Percentiles rank a stretch among this genome's conserved stretches.
Conservation (phyloP, 78 protist species). For the Cavenderia fasciculata region DNA sequence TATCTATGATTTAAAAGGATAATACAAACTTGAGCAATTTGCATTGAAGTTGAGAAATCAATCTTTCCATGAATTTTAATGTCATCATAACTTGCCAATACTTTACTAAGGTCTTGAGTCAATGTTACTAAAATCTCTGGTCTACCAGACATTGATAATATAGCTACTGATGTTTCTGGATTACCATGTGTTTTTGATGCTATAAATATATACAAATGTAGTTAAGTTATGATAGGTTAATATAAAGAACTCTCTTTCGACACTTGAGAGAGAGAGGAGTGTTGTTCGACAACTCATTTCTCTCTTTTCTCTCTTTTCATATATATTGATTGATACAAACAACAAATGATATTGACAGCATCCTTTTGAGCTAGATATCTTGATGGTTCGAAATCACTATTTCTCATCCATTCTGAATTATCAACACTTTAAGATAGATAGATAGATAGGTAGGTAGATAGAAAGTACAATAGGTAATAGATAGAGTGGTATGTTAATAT, state of each 20-base stretch:
- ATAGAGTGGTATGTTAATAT: neutral
- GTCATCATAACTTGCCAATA: slow-evolving; percentile 42
- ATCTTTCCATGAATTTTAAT: slow-evolving; percentile 22
- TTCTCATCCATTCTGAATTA: slow-evolving; percentile 94
- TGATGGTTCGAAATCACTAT: slow-evolving; percentile 91
- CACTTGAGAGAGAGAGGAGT: no score
- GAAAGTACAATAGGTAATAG: neutral
- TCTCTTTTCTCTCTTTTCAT: no score
- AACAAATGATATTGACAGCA: slow-evolving; percentile 86
- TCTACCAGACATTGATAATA: slow-evolving; percentile 85
- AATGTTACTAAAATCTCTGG: slow-evolving; percentile 85
- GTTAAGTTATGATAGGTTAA: no score
- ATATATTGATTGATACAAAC: slow-evolving; percentile 1
- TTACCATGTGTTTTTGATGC: slow-evolving; percentile 81
- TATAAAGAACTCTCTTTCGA: no score
- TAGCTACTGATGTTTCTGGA: slow-evolving; percentile 86
- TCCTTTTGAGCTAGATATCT: slow-evolving; percentile 88
- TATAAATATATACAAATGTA: no score
- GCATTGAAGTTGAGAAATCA: slow-evolving; percentile 68
- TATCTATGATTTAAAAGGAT: neutral
- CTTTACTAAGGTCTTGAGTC: slow-evolving; percentile 77
- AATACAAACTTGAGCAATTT: slow-evolving; percentile 74
- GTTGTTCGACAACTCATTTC: no score
- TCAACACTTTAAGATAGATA: slow-evolving; percentile 78
- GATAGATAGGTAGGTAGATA: neutral